phyloP scores from a whole-genome alignment of 768 basidiomycete genomes.

The Tylopilus vinaceipallidus region DNA sequence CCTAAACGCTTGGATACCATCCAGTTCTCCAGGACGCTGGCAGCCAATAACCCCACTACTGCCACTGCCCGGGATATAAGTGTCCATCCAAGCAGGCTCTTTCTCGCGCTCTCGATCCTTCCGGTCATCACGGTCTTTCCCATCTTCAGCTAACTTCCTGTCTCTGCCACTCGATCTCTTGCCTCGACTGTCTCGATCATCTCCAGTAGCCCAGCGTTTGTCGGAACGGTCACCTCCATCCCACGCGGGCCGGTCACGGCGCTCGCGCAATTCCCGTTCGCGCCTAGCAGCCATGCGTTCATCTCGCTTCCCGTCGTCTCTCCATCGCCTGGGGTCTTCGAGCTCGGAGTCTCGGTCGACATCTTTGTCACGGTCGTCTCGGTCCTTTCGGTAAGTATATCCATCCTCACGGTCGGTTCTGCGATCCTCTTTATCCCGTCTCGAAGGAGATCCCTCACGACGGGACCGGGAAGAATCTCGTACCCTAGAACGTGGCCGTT shows the following conservation, averaged over 20 bases:
- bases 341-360: slow-evolving; percentile 49
- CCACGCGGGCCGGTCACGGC: slow-evolving; percentile 48
- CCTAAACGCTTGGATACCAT: slow-evolving; percentile 87
- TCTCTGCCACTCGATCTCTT: slow-evolving; percentile 63
- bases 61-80: slow-evolving; percentile 65
- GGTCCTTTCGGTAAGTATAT: slow-evolving; percentile 25
- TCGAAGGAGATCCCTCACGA: slow-evolving; percentile 55
- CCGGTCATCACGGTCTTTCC: slow-evolving; percentile 47
- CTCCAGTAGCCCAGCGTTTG: slow-evolving; percentile 54
- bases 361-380: slow-evolving; percentile 41
- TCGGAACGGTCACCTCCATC: slow-evolving; percentile 48
- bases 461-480: slow-evolving; percentile 63
- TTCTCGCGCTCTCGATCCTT: slow-evolving; percentile 67
- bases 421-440: slow-evolving; percentile 45
- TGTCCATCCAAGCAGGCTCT: slow-evolving; percentile 93
- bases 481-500: slow-evolving; percentile 59
- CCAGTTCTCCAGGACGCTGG: slow-evolving; percentile 61
- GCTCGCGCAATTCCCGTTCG: slow-evolving; percentile 44
- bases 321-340: slow-evolving; percentile 74
- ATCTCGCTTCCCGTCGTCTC: slow-evolving; percentile 80
- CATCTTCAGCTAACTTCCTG: slow-evolving; percentile 47
- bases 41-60: slow-evolving; percentile 64
- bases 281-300: slow-evolving; percentile 68
- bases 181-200: slow-evolving; percentile 65
- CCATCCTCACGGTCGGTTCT: slow-evolving; percentile 36